phyloP scores from a whole-genome alignment of 1,139 yeast genomes.

The Hyphopichia pseudoburtonii region DNA sequence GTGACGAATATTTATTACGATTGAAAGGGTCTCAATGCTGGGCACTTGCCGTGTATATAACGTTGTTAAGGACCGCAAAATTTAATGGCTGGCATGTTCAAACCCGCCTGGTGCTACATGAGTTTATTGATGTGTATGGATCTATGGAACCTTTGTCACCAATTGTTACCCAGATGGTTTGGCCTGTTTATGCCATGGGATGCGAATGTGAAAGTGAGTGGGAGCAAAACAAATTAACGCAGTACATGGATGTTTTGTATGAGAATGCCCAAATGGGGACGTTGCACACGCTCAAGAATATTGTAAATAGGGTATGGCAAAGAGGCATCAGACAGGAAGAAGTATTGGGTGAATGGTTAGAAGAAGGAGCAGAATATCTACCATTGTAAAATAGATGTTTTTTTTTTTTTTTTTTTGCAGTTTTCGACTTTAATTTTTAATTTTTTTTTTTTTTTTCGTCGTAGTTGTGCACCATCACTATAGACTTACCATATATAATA shows the following conservation, averaged over 20 bases:
- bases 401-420: not conserved
- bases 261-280: conserved; percentile 55
- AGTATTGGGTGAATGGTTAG: conserved; percentile 44
- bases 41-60: conserved; percentile 46
- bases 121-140: conserved; percentile 46
- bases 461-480: too few species aligned
- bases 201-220: conserved; percentile 33
- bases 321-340: conserved; percentile 37
- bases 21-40: conserved; percentile 55
- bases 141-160: conserved; percentile 45
- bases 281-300: conserved; percentile 34
- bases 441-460: not conserved
- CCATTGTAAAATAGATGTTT: conserved; percentile 29
- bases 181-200: conserved; percentile 55
- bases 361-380: conserved; percentile 47
- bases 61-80: conserved; percentile 33
- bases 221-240: conserved; percentile 26
- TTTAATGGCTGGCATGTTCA: conserved; percentile 17
- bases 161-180: conserved; percentile 56
- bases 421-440: not conserved
- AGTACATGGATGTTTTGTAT: conserved; percentile 40
- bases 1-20: conserved; percentile 30
- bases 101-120: conserved; percentile 33
- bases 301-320: conserved; percentile 45
- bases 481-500: too few species aligned